A percentile compares a stretch with the other conserved stretches of the same genome.
These are phyloP conservation scores for Aurifilum marmelostoma DNA, from an alignment of 2,329 filamentous ascomycete genomes.

Conservation along the genomic window DNA sequence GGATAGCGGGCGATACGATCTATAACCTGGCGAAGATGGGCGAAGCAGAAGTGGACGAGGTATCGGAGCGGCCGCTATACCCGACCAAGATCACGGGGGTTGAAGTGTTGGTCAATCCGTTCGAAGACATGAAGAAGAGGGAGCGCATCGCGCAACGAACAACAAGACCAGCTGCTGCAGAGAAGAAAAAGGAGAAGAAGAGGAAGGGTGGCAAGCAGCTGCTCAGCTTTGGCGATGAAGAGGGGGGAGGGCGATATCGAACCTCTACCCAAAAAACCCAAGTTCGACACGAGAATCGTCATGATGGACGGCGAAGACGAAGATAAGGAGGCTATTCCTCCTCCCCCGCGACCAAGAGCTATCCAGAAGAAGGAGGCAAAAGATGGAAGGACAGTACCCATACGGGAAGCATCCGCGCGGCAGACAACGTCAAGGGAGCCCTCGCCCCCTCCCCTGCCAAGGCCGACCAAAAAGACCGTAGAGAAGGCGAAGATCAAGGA, in stretches of 20 bases:
- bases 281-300: constrained; percentile 77
- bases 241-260: constrained; percentile 59
- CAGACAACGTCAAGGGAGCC: constrained; percentile 29
- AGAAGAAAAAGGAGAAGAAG: constrained; percentile 66
- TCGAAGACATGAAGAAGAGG: constrained; percentile 77
- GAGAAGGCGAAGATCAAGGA: constrained; percentile 25
- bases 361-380: constrained; percentile 35
- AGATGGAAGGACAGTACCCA: constrained; percentile 21
- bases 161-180: constrained; percentile 47
- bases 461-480: constrained; percentile 8
- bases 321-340: constrained; percentile 40
- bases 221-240: constrained; percentile 77
- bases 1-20: constrained; percentile 90
- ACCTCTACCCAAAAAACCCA: constrained; percentile 72
- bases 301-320: constrained; percentile 69
- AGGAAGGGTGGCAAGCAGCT: constrained; percentile 76
- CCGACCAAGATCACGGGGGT: constrained; percentile 75
- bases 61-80: constrained; percentile 82
- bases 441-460: constrained; percentile 10
- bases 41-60: constrained; percentile 79
- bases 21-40: constrained; percentile 96
- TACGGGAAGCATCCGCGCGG: constrained; percentile 37
- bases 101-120: constrained; percentile 81
- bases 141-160: constrained; percentile 58
- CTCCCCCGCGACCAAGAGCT: constrained; percentile 35